Evolutionary conservation across 2,329 filamentous ascomycete species (phyloP), one percentile per base, ranked within the genome.

Genomic region (Penicillium sclerotiorum): DNA sequence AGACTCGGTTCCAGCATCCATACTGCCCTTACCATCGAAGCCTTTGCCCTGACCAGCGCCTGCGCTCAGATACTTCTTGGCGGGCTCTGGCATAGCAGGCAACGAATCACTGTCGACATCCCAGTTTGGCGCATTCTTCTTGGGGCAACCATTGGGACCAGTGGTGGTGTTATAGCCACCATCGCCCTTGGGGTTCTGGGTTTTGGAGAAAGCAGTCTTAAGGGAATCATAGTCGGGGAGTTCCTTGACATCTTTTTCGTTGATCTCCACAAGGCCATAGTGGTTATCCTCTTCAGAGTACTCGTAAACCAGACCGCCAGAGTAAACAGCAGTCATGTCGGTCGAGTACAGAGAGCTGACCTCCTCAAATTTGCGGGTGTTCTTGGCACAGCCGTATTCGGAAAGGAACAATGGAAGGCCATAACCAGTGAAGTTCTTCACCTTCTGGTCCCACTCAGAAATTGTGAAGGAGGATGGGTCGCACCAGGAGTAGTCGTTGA

Each of bases 241-340:
- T 57, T 87, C 81, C 25, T 74, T 75, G 25, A 88, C 80, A 22
- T 71, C 73, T 67, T 72, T 63, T 56, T 79, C 81, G 39, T 72
- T 66, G 65, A 94, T 77, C 50, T 82, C 74, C 67, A 92, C 90
- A 51, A 95, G 86, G 57, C 92, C 93, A 72, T 85, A 97, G 38
- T 86, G 80, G 75, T 86, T 90, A 53, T 80, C 79, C 73, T 95
- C 90, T 74, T 95, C 88, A 8, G 88, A 86, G 79, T 96, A 99
- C 75, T 97, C 92, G 77, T 96, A 99, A 72, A 96, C 89, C 32
- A 99, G 83, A 71, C 94, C 94, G 64, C 94, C 94, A 33, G 92
- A 96, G 82, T 96, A 97, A 64, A 96, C 91, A 15, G 72, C 62
- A 7, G 87, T 91, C 93, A 97, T 97, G 52, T 96, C 71, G 17